Conservation (phyloP, 306 rosid genomes). For the Prunus padus region DNA sequence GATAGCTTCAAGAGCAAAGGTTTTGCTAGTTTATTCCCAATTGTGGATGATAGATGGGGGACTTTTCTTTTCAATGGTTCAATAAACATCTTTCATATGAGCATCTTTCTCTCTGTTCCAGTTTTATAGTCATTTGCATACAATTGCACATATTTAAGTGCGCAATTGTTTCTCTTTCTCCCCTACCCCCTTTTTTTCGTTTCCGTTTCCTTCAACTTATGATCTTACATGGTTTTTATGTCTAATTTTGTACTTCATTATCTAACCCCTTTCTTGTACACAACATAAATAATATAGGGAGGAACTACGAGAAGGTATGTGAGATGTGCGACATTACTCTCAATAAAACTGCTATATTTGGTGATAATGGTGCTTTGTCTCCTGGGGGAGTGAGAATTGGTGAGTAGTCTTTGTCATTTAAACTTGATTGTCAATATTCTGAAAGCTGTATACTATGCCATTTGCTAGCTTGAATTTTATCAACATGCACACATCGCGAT, state of each 20-base stretch:
- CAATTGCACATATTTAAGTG: neutral
- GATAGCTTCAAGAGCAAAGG: neutral
- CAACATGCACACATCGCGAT: neutral
- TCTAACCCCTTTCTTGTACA: neutral
- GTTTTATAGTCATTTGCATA: neutral
- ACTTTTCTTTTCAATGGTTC: neutral
- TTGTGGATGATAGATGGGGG: neutral
- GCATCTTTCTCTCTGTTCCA: neutral
- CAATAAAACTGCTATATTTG: constrained; percentile 65
- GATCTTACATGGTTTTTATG: neutral
- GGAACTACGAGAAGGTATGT: constrained; percentile 74
- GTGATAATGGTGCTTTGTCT: constrained; percentile 66
- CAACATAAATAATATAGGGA: constrained; percentile 43
- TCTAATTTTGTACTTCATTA: neutral
- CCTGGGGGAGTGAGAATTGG: constrained; percentile 83
- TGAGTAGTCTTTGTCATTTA: constrained; percentile 34
- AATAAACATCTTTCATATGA: neutral
- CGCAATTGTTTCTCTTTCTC: neutral
- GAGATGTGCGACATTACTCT: constrained; percentile 78
- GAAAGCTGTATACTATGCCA: neutral
- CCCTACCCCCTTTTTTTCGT: neutral
- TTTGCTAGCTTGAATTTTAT: neutral
- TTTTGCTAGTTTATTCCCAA: neutral
- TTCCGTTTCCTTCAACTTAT: neutral
- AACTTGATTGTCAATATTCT: neutral